These are phyloP conservation scores for Colletotrichum sp. DNA, from an alignment of 2,329 filamentous ascomycete genomes.

Conservation along the genomic window DNA sequence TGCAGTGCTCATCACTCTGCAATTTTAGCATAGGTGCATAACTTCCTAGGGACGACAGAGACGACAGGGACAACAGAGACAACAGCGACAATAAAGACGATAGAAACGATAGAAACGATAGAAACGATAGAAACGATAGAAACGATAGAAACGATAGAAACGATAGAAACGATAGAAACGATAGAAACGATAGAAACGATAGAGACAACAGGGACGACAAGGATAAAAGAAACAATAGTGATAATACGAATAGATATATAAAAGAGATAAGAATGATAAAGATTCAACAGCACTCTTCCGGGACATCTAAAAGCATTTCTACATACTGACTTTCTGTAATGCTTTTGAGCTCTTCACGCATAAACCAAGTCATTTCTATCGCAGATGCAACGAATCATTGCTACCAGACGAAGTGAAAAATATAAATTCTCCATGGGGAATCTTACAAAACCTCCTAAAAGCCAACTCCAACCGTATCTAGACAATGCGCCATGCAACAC, in stretches of 20 bases:
- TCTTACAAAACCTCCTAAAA: background rate
- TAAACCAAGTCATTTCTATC: too few species aligned
- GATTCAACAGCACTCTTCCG: rapidly evolving
- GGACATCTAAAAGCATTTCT: rapidly evolving
- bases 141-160: too few species aligned
- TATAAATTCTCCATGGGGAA: rapidly evolving
- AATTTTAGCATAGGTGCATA: too few species aligned
- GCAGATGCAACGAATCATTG: too few species aligned
- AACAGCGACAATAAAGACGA: rapidly evolving
- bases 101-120: too few species aligned
- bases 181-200: too few species aligned
- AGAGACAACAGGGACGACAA: background rate
- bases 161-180: background rate
- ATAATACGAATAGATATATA: rapidly evolving
- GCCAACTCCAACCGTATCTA: background rate
- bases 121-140: too few species aligned
- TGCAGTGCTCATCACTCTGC: too few species aligned
- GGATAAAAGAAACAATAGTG: background rate
- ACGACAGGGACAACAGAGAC: background rate
- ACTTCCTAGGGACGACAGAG: too few species aligned
- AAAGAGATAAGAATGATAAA: rapidly evolving
- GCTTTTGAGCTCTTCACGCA: too few species aligned
- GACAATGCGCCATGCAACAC: rapidly evolving
- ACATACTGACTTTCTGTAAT: rapidly evolving
- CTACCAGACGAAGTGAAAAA: background rate